phyloP scores from a whole-genome alignment of 208 protist species.

The Entamoeba invadens region DNA sequence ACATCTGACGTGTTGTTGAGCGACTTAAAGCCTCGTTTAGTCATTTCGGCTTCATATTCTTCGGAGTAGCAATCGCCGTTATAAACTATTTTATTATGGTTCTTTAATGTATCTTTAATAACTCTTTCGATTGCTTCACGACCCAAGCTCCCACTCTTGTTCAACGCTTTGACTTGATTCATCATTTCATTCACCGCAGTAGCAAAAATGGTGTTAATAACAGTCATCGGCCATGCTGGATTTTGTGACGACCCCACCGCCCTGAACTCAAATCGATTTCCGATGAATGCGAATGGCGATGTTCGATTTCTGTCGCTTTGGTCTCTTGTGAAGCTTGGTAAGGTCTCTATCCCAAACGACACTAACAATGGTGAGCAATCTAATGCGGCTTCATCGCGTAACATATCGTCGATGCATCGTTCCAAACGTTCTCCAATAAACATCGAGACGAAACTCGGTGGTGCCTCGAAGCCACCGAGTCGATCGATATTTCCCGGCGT shows the following conservation, averaged over 20 bases:
- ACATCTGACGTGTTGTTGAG: neutral
- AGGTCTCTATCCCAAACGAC: neutral
- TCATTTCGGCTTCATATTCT: neutral
- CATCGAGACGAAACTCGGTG: constrained; percentile 59
- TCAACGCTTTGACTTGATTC: neutral
- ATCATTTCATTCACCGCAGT: constrained; percentile 36
- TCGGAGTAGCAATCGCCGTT: neutral
- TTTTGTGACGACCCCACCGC: constrained; percentile 44
- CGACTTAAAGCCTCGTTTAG: neutral
- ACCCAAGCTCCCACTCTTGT: neutral
- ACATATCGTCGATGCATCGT: neutral
- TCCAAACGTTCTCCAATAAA: constrained; percentile 44
- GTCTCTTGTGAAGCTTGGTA: constrained; percentile 25
- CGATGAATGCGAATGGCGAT: constrained; percentile 60
- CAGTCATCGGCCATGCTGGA: constrained; percentile 42
- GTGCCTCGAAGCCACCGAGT: constrained; percentile 60
- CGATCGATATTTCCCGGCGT: constrained; percentile 56
- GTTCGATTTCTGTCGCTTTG: constrained; percentile 59
- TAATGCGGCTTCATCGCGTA: neutral
- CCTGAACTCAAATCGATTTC: constrained; percentile 64
- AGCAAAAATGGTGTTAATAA: constrained; percentile 55
- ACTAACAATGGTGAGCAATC: neutral
- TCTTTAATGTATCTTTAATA: neutral
- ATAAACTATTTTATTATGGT: neutral
- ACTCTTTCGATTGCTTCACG: neutral